Conservation (phyloP, 2,329 filamentous ascomycete species). For the Tolypocladium guangdongense region DNA sequence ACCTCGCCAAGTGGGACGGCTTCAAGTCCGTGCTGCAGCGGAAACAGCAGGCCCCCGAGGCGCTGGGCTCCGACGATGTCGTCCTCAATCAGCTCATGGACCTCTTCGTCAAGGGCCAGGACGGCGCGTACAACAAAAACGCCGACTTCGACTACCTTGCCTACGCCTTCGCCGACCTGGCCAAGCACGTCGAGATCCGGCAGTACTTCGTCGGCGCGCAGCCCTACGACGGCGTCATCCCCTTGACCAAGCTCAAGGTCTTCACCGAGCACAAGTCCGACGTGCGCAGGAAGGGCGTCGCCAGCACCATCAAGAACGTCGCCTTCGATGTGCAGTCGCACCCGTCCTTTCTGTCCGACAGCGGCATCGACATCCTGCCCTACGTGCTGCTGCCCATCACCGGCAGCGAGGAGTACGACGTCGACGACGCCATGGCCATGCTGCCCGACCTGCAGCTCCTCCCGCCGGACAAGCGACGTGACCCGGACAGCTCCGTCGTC, state of each 20-base stretch:
- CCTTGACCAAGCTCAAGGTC: slow-evolving; percentile 82
- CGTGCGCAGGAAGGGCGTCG: slow-evolving; percentile 85
- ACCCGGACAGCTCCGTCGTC: slow-evolving; percentile 64
- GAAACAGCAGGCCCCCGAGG: slow-evolving; percentile 56
- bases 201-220: slow-evolving; percentile 65
- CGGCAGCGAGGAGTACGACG: slow-evolving; percentile 76
- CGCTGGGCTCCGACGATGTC: slow-evolving; percentile 59
- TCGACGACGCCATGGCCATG: slow-evolving; percentile 80
- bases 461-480: slow-evolving; percentile 79
- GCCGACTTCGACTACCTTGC: slow-evolving; percentile 88
- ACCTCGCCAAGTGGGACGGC: slow-evolving; percentile 71
- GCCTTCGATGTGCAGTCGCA: slow-evolving; percentile 74
- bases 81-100: slow-evolving; percentile 89
- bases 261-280: slow-evolving; percentile 85
- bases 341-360: slow-evolving; percentile 55
- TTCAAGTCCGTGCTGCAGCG: slow-evolving; percentile 58
- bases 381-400: slow-evolving; percentile 84
- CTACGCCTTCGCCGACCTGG: slow-evolving; percentile 88
- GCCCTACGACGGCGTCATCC: slow-evolving; percentile 72
- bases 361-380: slow-evolving; percentile 70
- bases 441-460: slow-evolving; percentile 82
- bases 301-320: slow-evolving; percentile 88
- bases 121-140: slow-evolving; percentile 69
- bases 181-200: slow-evolving; percentile 66
- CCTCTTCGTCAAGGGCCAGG: slow-evolving; percentile 86